A percentile compares a stretch with the other conserved stretches of the same genome.
Conservation (phyloP, 2,329 filamentous ascomycete species). For the Remersonia thermophila region DNA sequence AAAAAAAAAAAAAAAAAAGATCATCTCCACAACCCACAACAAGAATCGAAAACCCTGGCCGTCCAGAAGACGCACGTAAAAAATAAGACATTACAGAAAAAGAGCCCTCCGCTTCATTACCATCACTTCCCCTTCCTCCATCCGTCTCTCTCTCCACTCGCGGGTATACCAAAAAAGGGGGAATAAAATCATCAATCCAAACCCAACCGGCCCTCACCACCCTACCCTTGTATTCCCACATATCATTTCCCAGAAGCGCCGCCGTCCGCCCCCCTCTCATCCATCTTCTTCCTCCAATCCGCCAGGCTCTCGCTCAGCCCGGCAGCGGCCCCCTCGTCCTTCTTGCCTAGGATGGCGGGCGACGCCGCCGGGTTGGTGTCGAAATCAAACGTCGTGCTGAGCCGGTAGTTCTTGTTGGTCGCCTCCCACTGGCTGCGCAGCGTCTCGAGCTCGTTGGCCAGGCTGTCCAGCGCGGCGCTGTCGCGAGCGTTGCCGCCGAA, state of each 20-base stretch:
- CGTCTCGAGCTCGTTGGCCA: conserved; percentile 85
- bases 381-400: conserved; percentile 83
- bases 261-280: conserved; percentile 27
- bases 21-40: background rate
- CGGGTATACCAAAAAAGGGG: conserved; percentile 3
- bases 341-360: conserved; percentile 11
- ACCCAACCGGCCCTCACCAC: background rate
- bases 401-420: conserved; percentile 86
- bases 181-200: background rate
- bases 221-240: background rate
- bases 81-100: background rate
- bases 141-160: background rate
- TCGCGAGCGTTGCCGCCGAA: conserved; percentile 44
- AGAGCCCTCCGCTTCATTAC: background rate
- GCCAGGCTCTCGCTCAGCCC: conserved; percentile 60
- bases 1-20: background rate
- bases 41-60: background rate
- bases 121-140: background rate
- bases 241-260: conserved; percentile 9
- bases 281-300: conserved; percentile 72
- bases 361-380: conserved; percentile 31
- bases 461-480: conserved; percentile 67
- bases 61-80: background rate
- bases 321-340: conserved; percentile 26
- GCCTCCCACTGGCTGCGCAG: conserved; percentile 88